A percentile compares a stretch with the other conserved stretches of the same genome.
Evolutionary conservation across 2,329 filamentous ascomycete species (phyloP).

Genomic region (Aspergillus phoenicis): DNA sequence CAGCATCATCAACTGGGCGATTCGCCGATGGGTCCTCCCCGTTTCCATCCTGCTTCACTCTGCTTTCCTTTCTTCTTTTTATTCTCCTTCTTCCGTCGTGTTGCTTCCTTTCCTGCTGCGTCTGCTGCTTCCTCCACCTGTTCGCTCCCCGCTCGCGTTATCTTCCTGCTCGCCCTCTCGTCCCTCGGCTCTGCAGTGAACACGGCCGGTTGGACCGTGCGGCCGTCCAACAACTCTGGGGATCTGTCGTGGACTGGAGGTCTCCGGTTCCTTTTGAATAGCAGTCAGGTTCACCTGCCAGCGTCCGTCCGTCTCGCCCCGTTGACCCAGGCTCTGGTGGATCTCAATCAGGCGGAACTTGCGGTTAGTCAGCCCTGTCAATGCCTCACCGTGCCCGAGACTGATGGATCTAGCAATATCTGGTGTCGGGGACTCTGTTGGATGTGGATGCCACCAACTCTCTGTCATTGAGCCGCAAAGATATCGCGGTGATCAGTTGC

Average conservation of each 20-base stretch:
- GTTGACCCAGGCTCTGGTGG: conserved; percentile 29
- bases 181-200: conserved; percentile 19
- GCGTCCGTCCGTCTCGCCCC: conserved; percentile 27
- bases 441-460: conserved; percentile 34
- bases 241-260: conserved; percentile 27
- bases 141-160: conserved; percentile 14
- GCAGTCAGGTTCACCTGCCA: conserved; percentile 24
- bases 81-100: conserved; percentile 6
- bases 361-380: conserved; percentile 24
- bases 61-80: conserved; percentile 6
- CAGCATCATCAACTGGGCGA: conserved; percentile 9
- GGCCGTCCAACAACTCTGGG: conserved; percentile 34
- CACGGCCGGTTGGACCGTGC: conserved; percentile 25
- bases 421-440: conserved; percentile 31
- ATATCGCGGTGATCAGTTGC: conserved; percentile 47
- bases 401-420: conserved; percentile 26
- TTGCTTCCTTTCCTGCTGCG: conserved; percentile 7
- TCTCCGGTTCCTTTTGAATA: conserved; percentile 28
- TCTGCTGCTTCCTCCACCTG: conserved; percentile 3
- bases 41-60: conserved; percentile 15
- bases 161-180: conserved; percentile 16
- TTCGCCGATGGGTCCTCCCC: conserved; percentile 17
- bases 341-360: conserved; percentile 22
- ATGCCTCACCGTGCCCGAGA: background rate
- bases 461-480: conserved; percentile 24